Evolutionary conservation across 2,329 filamentous ascomycete species (phyloP).

Genomic region (Pestalotiopsis sp.): DNA sequence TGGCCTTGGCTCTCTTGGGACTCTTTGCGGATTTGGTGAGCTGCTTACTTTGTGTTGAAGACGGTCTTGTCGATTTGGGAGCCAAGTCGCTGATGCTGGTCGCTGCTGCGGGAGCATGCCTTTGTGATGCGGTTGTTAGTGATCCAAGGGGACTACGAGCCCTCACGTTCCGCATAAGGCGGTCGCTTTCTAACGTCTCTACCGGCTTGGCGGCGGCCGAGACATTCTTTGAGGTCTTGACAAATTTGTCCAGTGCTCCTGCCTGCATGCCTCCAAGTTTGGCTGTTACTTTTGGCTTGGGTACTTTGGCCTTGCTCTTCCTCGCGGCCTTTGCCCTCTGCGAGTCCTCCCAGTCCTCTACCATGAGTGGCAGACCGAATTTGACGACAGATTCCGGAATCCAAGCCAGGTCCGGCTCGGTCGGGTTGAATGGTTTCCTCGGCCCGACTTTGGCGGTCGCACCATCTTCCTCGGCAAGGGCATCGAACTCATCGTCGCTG

Average conservation of each 20-base stretch:
- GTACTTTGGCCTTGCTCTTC: conserved; percentile 23
- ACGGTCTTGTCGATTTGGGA: conserved; percentile 16
- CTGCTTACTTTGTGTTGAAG: conserved; percentile 30
- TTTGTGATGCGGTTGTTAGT: conserved; percentile 15
- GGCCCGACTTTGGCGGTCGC: conserved; percentile 22
- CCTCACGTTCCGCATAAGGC: background rate
- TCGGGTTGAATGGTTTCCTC: conserved; percentile 63
- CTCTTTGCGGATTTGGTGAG: conserved; percentile 20
- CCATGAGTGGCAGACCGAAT: conserved; percentile 64
- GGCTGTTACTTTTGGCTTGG: conserved; percentile 21
- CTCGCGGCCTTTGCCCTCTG: conserved; percentile 32
- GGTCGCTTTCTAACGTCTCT: background rate
- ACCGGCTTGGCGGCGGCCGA: conserved; percentile 8
- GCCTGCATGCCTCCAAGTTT: conserved; percentile 23
- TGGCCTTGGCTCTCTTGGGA: conserved; percentile 23
- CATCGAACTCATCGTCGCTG: conserved; percentile 66
- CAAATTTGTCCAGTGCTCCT: conserved; percentile 42
- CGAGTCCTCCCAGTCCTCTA: conserved; percentile 63
- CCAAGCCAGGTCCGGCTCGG: conserved; percentile 67
- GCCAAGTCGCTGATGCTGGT: background rate
- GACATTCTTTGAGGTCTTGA: conserved; percentile 40
- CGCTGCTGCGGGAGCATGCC: conserved; percentile 9
- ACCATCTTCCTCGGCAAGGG: conserved; percentile 26
- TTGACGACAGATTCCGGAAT: conserved; percentile 65
- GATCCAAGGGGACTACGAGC: conserved; percentile 9